Evolutionary conservation across 1,284 basidiomycete species (phyloP).

Genomic region (Cerrena zonata): DNA sequence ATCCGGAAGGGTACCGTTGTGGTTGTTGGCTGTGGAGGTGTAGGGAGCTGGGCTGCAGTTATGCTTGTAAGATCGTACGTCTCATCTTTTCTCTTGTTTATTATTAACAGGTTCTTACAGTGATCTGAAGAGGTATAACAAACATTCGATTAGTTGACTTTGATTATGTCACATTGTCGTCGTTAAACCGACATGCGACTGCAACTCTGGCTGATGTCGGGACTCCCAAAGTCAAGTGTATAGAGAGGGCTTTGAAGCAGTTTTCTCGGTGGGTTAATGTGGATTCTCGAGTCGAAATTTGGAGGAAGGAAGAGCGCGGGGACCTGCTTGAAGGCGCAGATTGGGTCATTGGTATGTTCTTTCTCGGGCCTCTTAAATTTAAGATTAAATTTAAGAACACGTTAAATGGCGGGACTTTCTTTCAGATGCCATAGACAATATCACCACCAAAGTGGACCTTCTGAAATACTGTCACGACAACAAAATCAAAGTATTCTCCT

Average conservation of each 20-base stretch:
- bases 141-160: conserved; percentile 79
- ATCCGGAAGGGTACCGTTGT: conserved; percentile 78
- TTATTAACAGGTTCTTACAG: background rate
- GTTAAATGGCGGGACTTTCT: too few species aligned
- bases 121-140: conserved; percentile 54
- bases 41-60: conserved; percentile 91
- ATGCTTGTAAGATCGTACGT: conserved; percentile 87
- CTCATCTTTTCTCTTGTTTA: background rate
- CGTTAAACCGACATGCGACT: conserved; percentile 89
- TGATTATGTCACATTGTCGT: conserved; percentile 89
- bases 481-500: conserved; percentile 82
- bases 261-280: conserved; percentile 73
- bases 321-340: conserved; percentile 73
- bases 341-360: conserved; percentile 76
- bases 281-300: conserved; percentile 78
- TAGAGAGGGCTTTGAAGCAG: conserved; percentile 68
- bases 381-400: too few species aligned
- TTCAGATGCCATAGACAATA: conserved; percentile 92
- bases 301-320: conserved; percentile 74
- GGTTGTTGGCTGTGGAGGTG: conserved; percentile 91
- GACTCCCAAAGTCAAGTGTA: conserved; percentile 83
- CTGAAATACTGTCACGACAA: conserved; percentile 77
- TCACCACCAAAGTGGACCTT: conserved; percentile 88
- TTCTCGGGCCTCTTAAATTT: too few species aligned
- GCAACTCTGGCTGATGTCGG: conserved; percentile 91